A percentile compares a stretch with the other conserved stretches of the same genome.
These are phyloP conservation scores for Gossypium bickii DNA, from an alignment of 345 rosid species.

Conservation along the genomic window DNA sequence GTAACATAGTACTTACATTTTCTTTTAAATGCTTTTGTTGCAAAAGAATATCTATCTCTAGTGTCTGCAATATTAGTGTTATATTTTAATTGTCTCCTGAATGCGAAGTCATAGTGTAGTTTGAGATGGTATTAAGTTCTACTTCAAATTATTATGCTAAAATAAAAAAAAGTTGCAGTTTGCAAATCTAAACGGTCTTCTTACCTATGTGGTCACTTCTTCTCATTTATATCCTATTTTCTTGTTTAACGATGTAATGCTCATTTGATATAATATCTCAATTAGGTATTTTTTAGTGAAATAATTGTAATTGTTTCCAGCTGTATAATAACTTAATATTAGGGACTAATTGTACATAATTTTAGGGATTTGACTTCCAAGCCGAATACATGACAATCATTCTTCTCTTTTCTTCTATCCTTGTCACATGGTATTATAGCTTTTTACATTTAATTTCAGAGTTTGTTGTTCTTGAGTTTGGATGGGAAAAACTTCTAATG, in stretches of 20 bases:
- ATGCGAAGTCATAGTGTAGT: background rate
- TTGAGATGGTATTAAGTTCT: slow-evolving; percentile 2
- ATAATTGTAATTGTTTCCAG: background rate
- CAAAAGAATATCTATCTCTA: background rate
- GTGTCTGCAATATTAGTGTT: background rate
- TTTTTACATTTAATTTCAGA: no score
- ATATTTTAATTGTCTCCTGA: background rate
- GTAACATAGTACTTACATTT: slow-evolving; percentile 16
- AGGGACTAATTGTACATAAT: no score
- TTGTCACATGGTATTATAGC: no score
- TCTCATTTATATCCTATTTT: background rate
- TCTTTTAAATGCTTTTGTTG: background rate
- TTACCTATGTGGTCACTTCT: background rate
- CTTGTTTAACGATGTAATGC: background rate
- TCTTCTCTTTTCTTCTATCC: no score
- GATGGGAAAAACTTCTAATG: no score
- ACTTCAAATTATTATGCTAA: background rate
- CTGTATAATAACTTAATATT: no score
- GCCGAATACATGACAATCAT: no score
- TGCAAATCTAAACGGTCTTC: background rate
- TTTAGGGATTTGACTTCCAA: no score
- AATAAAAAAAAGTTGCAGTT: background rate
- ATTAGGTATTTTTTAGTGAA: background rate
- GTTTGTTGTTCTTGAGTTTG: no score
- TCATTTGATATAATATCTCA: background rate